Evolutionary conservation across 169 alveolate species (phyloP), one percentile per base, ranked within the genome.

Genomic region (Plasmodium fragile): DNA sequence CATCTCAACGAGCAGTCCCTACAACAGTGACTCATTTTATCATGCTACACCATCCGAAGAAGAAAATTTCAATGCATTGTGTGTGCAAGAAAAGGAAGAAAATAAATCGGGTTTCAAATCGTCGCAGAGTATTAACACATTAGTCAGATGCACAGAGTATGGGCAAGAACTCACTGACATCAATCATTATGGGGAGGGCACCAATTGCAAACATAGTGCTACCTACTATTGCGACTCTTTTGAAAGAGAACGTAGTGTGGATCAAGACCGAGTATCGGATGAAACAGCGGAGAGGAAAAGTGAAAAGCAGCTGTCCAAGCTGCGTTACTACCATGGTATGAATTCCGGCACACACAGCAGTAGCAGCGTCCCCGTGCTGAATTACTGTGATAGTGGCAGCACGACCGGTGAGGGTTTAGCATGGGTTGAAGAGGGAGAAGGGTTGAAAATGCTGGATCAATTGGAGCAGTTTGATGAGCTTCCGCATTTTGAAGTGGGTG

Each of bases 371-470:
- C 28, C 69, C 3, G 36, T 22, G 11, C 36, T 65, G 75, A 65
- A 65, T 65, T 65, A 65, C 36, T 65, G 75, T 65, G 75, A 28
- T 39, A 65, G 75, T 65, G 75, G 75, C n/a, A 65, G 75, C 75
- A 8, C 32, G 41, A 4, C 41, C 0, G 75, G 41, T 22, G 36
- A 65, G n/a, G 75, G 75, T 7, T 65, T 18, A 65, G 75, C 30
- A 65, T 18, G 41, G 75, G 8, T 22, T 65, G 75, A 18, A 25
- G 11, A 36, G n/a, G 39, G 75, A 10, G 41, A 65, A 25, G 75
- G 36, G 75, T 25, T 28, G 36, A 11, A 65, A 6, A 8, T 8
- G 75, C 16, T n/a, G 45, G 32, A 75, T 4, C 16, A 75, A 25
- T 10, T 77, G 28, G 83, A 77, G 39, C 34, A 39, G 49, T 18